Conservation (phyloP, 164 flowering plant species). For the Piper longum region DNA sequence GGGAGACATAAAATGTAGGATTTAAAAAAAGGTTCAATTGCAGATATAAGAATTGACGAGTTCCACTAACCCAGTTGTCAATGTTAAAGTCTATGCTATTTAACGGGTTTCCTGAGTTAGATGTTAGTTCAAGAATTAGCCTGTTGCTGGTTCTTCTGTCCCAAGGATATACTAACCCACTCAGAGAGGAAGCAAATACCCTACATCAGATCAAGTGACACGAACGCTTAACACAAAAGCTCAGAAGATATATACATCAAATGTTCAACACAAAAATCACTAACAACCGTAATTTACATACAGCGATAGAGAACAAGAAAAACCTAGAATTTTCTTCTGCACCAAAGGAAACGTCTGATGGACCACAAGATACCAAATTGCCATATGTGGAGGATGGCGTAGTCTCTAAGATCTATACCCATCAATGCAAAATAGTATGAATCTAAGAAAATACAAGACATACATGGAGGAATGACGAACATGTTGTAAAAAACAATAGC, state of each 20-base stretch:
- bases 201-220: no score
- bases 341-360: slow-evolving; percentile 60
- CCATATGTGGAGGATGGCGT: slow-evolving; percentile 37
- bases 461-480: neutral
- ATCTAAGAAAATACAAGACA: neutral
- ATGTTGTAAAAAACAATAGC: slow-evolving; percentile 1
- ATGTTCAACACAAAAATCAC: no score
- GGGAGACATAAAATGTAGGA: no score
- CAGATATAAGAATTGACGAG: no score
- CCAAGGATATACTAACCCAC: slow-evolving; percentile 65
- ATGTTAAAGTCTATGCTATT: slow-evolving; percentile 57
- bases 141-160: slow-evolving; percentile 55
- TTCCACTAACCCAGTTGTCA: slow-evolving; percentile 53
- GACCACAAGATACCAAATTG: slow-evolving; percentile 31
- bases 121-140: slow-evolving; percentile 61
- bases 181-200: slow-evolving; percentile 67
- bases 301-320: no score
- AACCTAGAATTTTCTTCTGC: slow-evolving; percentile 59
- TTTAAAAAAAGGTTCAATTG: no score
- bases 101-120: slow-evolving; percentile 30
- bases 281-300: no score
- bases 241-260: no score
- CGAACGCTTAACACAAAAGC: no score
- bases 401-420: slow-evolving; percentile 42
- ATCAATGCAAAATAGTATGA: neutral